Evolutionary conservation across 306 rosid genomes (phyloP).

Genomic region (Abrus pulchellus): DNA sequence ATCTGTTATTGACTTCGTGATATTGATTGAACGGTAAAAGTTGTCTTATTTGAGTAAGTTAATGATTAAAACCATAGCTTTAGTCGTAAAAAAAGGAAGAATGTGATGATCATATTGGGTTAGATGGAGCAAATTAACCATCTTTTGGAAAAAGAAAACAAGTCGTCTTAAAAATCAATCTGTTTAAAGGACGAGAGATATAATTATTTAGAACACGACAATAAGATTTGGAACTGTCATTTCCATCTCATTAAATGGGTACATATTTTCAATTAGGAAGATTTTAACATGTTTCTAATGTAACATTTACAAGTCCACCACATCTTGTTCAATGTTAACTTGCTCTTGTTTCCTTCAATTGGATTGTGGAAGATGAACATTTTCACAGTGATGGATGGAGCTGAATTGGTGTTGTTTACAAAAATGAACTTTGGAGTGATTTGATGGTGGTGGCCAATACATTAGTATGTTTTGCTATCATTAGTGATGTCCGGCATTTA

Average conservation of each 20-base stretch:
- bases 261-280: conserved; percentile 16
- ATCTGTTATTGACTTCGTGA: background rate
- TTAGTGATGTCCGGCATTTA: background rate
- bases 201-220: conserved; percentile 37
- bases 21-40: background rate
- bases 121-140: conserved; percentile 17
- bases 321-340: too few relatives aligned
- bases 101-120: conserved; percentile 35
- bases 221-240: conserved; percentile 19
- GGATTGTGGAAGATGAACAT: background rate
- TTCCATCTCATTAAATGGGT: conserved; percentile 4
- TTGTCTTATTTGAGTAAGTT: conserved; percentile 33
- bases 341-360: too few relatives aligned
- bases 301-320: too few relatives aligned
- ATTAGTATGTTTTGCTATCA: background rate
- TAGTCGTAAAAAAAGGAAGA: conserved; percentile 23
- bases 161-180: conserved; percentile 13
- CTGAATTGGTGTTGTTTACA: background rate
- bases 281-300: background rate
- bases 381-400: background rate
- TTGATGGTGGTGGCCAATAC: background rate
- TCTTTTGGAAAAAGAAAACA: background rate
- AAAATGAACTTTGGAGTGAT: background rate
- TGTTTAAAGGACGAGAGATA: conserved; percentile 13
- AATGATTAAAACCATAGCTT: conserved; percentile 26